These are phyloP conservation scores for Leishmania gerbilli DNA, from an alignment of 208 protist species.

Conservation along the genomic window DNA sequence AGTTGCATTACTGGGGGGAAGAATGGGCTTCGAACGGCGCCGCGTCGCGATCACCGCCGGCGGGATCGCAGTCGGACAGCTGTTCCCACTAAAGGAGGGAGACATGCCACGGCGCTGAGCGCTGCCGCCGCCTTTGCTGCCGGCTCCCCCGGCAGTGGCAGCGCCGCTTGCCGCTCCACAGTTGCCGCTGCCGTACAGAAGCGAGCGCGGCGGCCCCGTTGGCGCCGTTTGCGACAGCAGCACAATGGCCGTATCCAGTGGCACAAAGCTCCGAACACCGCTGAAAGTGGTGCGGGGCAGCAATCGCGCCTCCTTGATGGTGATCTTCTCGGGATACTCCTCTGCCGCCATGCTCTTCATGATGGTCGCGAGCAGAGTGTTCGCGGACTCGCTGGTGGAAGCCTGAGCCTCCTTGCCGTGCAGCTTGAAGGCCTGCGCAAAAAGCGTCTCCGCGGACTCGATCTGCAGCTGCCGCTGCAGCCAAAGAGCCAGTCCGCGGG, in stretches of 20 bases:
- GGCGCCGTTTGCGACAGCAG: slow-evolving; percentile 70
- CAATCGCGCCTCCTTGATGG: slow-evolving; percentile 52
- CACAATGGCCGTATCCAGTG: slow-evolving; percentile 46
- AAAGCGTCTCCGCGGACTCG: slow-evolving; percentile 71
- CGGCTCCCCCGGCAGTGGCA: neutral
- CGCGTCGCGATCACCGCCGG: slow-evolving; percentile 28
- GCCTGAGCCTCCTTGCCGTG: slow-evolving; percentile 33
- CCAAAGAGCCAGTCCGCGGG: slow-evolving; percentile 59
- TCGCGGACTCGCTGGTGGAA: slow-evolving; percentile 19
- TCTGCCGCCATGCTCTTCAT: slow-evolving; percentile 46
- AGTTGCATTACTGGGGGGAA: neutral
- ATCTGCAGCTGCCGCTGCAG: slow-evolving; percentile 81
- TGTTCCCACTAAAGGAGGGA: neutral
- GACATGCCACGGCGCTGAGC: slow-evolving; percentile 16
- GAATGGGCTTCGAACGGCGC: slow-evolving; percentile 9
- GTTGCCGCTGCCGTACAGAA: slow-evolving; percentile 28
- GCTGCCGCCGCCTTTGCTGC: neutral
- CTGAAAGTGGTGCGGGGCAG: slow-evolving; percentile 69
- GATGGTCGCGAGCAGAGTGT: slow-evolving; percentile 25
- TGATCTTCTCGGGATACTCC: slow-evolving; percentile 67
- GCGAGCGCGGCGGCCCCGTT: slow-evolving; percentile 59
- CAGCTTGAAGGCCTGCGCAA: slow-evolving; percentile 58
- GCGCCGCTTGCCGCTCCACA: neutral
- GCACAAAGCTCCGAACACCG: slow-evolving; percentile 52
- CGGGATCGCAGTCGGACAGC: neutral